These are phyloP conservation scores for Gossypium trilobum DNA, from an alignment of 441 rosid genomes.

Conservation along the genomic window DNA sequence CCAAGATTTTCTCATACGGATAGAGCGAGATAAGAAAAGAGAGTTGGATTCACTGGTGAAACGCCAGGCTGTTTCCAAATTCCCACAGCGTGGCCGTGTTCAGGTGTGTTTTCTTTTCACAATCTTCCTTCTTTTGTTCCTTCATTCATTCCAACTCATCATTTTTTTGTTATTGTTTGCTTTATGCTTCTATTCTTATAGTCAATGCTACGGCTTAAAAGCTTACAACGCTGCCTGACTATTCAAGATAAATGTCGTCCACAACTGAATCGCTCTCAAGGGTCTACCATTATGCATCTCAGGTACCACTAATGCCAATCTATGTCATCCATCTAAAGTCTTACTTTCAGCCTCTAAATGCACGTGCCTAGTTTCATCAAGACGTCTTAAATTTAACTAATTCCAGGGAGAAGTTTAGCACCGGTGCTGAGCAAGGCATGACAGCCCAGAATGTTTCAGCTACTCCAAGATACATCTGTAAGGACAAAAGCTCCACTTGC, in stretches of 20 bases:
- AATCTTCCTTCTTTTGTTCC: not conserved
- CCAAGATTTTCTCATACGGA: slow-evolving; percentile 47
- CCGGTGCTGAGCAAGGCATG: slow-evolving; percentile 22
- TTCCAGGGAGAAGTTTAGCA: slow-evolving; percentile 49
- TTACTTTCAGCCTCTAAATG: not conserved
- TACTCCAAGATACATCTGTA: slow-evolving; percentile 9
- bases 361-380: not conserved
- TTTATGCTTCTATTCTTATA: slow-evolving; percentile 12
- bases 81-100: slow-evolving; percentile 66
- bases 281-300: slow-evolving; percentile 45
- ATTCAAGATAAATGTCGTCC: slow-evolving; percentile 35
- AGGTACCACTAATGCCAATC: slow-evolving; percentile 26
- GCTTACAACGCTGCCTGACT: slow-evolving; percentile 44
- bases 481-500: slow-evolving; percentile 16
- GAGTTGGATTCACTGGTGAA: slow-evolving; percentile 45
- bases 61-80: slow-evolving; percentile 55
- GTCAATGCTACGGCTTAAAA: slow-evolving; percentile 57
- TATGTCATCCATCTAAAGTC: not conserved
- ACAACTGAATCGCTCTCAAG: slow-evolving; percentile 26
- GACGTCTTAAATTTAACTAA: not conserved
- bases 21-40: slow-evolving; percentile 46
- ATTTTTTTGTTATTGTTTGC: not conserved
- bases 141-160: not conserved
- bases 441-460: slow-evolving; percentile 14
- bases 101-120: slow-evolving; percentile 38